Conservation (phyloP, 768 basidiomycete species). For the Naematelia aurantialba region DNA sequence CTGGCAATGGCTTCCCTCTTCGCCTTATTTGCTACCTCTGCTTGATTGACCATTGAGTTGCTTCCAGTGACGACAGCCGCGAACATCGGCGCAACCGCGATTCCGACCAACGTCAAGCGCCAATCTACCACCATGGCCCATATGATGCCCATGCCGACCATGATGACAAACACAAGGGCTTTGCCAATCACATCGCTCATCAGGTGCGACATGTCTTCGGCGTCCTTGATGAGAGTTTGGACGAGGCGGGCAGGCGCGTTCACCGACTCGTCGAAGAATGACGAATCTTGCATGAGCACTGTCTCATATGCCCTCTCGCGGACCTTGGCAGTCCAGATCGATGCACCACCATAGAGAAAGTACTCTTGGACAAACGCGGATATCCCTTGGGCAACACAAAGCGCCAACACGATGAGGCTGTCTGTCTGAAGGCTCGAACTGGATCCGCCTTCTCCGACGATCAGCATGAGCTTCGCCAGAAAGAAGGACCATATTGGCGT, state of each 20-base stretch:
- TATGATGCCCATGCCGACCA: slow-evolving; percentile 75
- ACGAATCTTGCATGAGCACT: slow-evolving; percentile 74
- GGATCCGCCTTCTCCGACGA: slow-evolving; percentile 52
- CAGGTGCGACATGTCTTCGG: slow-evolving; percentile 77
- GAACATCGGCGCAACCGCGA: slow-evolving; percentile 83
- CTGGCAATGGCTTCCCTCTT: slow-evolving; percentile 80
- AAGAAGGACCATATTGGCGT: slow-evolving; percentile 90
- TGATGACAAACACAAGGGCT: slow-evolving; percentile 66
- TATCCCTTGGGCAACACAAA: slow-evolving; percentile 73
- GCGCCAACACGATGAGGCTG: slow-evolving; percentile 55
- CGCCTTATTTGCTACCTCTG: slow-evolving; percentile 75
- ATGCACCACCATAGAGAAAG: slow-evolving; percentile 69
- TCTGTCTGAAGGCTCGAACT: slow-evolving; percentile 32
- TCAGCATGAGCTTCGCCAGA: slow-evolving; percentile 67
- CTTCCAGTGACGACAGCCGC: slow-evolving; percentile 70
- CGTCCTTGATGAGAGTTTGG: slow-evolving; percentile 78
- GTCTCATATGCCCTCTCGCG: slow-evolving; percentile 59
- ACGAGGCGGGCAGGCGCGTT: slow-evolving; percentile 63
- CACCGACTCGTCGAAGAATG: slow-evolving; percentile 72
- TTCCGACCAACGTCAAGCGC: slow-evolving; percentile 86
- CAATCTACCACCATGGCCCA: slow-evolving; percentile 88
- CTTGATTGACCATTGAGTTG: slow-evolving; percentile 64
- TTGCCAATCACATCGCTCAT: slow-evolving; percentile 71
- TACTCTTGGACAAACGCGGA: slow-evolving; percentile 73
- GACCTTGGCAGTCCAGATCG: slow-evolving; percentile 68